Conservation (phyloP, 2,329 filamentous ascomycete species). For the Blastomyces gilchristii region DNA sequence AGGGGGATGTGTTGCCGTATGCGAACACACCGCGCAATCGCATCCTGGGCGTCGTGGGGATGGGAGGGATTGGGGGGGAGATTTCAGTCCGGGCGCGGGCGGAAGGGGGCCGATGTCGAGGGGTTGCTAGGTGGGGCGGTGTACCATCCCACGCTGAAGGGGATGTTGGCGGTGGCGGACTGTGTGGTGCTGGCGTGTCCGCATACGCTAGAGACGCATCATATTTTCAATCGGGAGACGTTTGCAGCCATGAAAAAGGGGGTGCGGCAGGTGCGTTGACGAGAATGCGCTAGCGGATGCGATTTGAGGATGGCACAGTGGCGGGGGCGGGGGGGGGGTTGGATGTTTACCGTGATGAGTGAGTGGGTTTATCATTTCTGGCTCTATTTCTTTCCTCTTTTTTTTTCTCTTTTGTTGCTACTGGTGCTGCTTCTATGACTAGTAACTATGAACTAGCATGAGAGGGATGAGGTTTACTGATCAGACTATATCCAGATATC, state of each 20-base stretch:
- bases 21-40: conserved; percentile 13
- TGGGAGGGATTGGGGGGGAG: conserved; percentile 14
- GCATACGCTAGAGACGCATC: conserved; percentile 47
- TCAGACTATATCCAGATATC: neutral
- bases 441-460: neutral
- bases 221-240: conserved; percentile 56
- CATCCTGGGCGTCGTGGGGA: conserved; percentile 14
- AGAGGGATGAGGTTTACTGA: neutral
- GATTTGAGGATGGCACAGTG: conserved; percentile 56
- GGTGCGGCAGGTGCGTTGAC: conserved; percentile 62
- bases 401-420: neutral
- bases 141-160: conserved; percentile 13
- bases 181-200: conserved; percentile 16
- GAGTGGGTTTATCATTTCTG: conserved; percentile 1
- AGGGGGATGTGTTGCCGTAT: conserved; percentile 7
- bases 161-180: conserved; percentile 13
- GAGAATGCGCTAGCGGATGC: conserved; percentile 62
- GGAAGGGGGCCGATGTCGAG: conserved; percentile 9
- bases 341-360: conserved; percentile 66
- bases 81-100: conserved; percentile 11
- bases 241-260: conserved; percentile 62
- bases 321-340: conserved; percentile 57
- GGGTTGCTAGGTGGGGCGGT: conserved; percentile 11
- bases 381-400: neutral
- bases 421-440: neutral